phyloP scores from a whole-genome alignment of 2,329 filamentous ascomycete species.

The Aspergillus intermedius region DNA sequence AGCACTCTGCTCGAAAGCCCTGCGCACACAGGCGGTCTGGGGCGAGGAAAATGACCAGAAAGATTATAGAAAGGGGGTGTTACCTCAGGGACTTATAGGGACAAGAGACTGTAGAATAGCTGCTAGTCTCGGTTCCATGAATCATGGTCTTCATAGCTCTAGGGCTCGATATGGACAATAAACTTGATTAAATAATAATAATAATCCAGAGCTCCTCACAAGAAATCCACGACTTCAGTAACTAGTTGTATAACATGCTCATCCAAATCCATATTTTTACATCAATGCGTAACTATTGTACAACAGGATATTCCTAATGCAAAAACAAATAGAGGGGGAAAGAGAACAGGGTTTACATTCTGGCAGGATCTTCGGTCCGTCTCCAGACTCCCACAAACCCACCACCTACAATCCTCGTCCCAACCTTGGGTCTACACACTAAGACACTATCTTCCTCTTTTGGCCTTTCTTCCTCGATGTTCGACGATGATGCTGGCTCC shows the following conservation, averaged over 20 bases:
- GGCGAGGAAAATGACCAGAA: too few relatives aligned
- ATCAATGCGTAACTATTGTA: not conserved
- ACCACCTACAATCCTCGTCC: slow-evolving; percentile 41
- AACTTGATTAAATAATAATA: too few relatives aligned
- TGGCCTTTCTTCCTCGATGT: slow-evolving; percentile 5
- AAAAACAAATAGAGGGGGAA: not conserved
- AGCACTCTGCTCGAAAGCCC: too few relatives aligned
- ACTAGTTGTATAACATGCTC: too few relatives aligned
- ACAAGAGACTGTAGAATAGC: too few relatives aligned
- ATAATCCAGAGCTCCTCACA: not conserved
- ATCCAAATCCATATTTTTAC: not conserved
- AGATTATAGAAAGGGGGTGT: too few relatives aligned
- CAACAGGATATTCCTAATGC: not conserved
- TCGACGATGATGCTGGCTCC: not conserved
- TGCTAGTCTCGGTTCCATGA: too few relatives aligned
- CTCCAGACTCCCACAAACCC: slow-evolving; percentile 49
- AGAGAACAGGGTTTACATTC: not conserved
- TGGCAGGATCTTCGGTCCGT: slow-evolving; percentile 29
- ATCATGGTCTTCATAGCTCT: too few relatives aligned
- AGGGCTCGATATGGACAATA: too few relatives aligned
- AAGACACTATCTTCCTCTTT: slow-evolving; percentile 34
- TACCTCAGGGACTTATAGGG: too few relatives aligned
- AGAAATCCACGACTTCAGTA: not conserved
- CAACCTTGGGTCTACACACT: slow-evolving; percentile 50
- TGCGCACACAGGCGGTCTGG: too few relatives aligned